Evolutionary conservation across 768 basidiomycete species (phyloP).

Genomic region (Tulasnella sp.): DNA sequence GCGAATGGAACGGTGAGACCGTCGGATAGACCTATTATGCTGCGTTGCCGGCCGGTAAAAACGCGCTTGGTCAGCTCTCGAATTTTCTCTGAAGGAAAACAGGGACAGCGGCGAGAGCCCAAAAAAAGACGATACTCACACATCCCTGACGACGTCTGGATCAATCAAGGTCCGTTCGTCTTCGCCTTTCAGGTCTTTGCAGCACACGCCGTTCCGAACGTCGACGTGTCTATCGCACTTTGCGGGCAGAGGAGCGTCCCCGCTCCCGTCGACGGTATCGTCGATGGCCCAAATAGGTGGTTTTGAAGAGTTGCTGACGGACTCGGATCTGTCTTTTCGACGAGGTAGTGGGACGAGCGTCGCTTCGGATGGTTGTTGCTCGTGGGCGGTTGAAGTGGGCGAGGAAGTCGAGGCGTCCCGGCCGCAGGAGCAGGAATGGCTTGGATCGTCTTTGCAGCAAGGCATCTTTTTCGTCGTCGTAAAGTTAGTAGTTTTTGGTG

Average conservation of each 20-base stretch:
- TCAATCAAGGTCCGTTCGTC: slow-evolving; percentile 76
- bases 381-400: not conserved
- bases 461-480: not conserved
- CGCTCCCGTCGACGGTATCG: not conserved
- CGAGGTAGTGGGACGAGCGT: not conserved
- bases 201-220: slow-evolving; percentile 56
- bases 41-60: slow-evolving; percentile 28
- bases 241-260: slow-evolving; percentile 19
- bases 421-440: not conserved
- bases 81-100: not conserved
- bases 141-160: slow-evolving; percentile 80
- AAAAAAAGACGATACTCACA: slow-evolving; percentile 43
- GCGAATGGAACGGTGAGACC: slow-evolving; percentile 90
- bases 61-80: not conserved
- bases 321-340: not conserved
- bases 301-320: slow-evolving; percentile 1
- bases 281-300: slow-evolving; percentile 20
- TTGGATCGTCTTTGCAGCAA: slow-evolving; percentile 7
- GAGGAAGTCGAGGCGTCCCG: not conserved
- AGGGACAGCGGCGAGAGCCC: slow-evolving; percentile 13
- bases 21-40: slow-evolving; percentile 84
- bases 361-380: not conserved
- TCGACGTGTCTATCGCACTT: slow-evolving; percentile 23
- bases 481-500: no score
- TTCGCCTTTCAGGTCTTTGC: slow-evolving; percentile 74